Evolutionary conservation across 495 filamentous ascomycete genomes (phyloP), one percentile per base, ranked within the genome.

Genomic region (Hypoxylon subgilvum): DNA sequence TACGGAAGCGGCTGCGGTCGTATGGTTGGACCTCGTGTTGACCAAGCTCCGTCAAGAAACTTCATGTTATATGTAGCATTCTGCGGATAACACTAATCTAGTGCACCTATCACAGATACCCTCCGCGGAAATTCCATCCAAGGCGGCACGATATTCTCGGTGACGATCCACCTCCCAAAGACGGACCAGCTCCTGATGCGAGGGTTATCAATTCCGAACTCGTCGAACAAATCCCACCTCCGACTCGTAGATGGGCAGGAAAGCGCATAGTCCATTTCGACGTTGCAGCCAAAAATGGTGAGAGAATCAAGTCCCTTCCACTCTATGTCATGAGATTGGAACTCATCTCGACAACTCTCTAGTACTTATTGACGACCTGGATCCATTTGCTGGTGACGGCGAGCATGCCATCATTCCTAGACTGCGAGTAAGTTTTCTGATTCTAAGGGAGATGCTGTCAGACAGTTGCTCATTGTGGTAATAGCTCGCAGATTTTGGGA

Each of bases 201-300:
- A 64, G 57, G 34, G 16, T 30, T 13, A 6, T 46, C 10, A 51
- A 41, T 12, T 2, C 4, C 0, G 51, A 67, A 3, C 43, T 67
- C 17, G 50, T 52, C 16, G 56, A 67, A 40, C 51, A 65, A 0
- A 8, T 64, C 27, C 65, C 60, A 2, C 2, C 1, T 1, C 2
- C 17, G 4, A 38, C 31, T 19, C 46, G 47, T 17, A 47, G 47
- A 13, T 65, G 51, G 51, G 65, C 65, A 8, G 22, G 5, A 44
- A 47, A 43, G 30, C 21, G 47, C n/a, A 28, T 54, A 3, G 55
- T 64, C 16, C 65, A 64, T 47, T 67, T 61, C 22, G 56, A 67
- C 23, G 61, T 67, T 16, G 55, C 61, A 14, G 51, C 56, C 3
- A 43, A 6, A 25, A 64, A 64, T 27, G 47, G 60, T 61, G 19